Evolutionary conservation across 306 rosid species (phyloP).

Genomic region (Corylus avellana): DNA sequence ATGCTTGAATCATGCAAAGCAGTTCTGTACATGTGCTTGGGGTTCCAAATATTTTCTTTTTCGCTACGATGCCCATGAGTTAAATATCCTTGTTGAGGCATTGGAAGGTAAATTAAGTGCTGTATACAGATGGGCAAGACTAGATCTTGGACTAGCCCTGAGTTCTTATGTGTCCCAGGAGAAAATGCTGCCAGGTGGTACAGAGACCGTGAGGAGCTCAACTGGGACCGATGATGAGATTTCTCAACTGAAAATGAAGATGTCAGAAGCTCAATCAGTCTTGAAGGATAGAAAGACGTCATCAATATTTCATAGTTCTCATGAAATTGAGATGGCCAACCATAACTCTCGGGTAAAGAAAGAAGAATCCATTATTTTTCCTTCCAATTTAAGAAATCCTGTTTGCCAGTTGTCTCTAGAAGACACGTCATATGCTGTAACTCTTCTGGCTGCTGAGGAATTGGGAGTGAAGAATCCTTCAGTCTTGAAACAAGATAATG

Average conservation of each 20-base stretch:
- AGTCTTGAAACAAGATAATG: slow-evolving; percentile 31
- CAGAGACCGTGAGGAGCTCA: slow-evolving; percentile 34
- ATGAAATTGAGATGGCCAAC: slow-evolving; percentile 31
- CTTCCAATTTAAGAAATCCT: slow-evolving; percentile 34
- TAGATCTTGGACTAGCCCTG: slow-evolving; percentile 85
- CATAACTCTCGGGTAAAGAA: slow-evolving; percentile 31
- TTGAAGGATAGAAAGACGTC: slow-evolving; percentile 26
- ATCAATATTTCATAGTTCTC: slow-evolving; percentile 23
- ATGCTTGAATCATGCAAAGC: slow-evolving; percentile 95
- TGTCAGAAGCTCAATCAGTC: slow-evolving; percentile 36
- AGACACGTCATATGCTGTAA: slow-evolving; percentile 44
- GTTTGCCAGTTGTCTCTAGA: slow-evolving; percentile 55
- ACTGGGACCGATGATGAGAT: slow-evolving; percentile 36
- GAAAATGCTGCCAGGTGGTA: slow-evolving; percentile 25
- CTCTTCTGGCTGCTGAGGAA: slow-evolving; percentile 35
- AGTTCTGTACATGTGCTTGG: slow-evolving; percentile 82
- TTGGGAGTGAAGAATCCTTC: slow-evolving; percentile 45
- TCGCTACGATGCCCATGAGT: slow-evolving; percentile 83
- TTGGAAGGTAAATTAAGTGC: slow-evolving; percentile 98
- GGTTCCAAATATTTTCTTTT: slow-evolving; percentile 80
- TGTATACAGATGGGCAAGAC: slow-evolving; percentile 92
- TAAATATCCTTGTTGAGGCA: slow-evolving; percentile 86
- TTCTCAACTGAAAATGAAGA: slow-evolving; percentile 37
- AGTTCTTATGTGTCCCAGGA: slow-evolving; percentile 59
- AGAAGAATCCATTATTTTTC: slow-evolving; percentile 44